Base-by-base conservation (phyloP, 495 filamentous ascomycete species). In the Achaetomiella virescens region DNA sequence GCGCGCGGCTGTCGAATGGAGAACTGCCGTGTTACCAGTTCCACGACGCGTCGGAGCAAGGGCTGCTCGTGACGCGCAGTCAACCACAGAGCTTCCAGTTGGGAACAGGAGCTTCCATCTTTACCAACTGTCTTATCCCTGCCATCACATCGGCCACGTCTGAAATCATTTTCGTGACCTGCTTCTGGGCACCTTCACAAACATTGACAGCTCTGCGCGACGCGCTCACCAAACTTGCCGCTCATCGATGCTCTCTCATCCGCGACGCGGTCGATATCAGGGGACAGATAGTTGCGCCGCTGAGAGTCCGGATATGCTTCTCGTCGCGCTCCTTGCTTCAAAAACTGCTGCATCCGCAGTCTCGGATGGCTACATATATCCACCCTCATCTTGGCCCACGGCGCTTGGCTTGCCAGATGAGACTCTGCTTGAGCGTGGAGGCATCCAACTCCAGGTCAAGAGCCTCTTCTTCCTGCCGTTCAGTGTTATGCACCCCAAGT, bases 401-500 rank as follows among this genome's bases (percentile, higher is more conserved):
- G 75, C 72, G 46, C 70, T 90, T 1, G 84, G 85, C 9, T 69
- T 90, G 9, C 87, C 87, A 0, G 44, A 66, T 0, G 66, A 71
- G 31, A 65, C 69, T 1, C 66, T 80, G 11, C 67, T 90, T 18
- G 61, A 69, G 24, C 69, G 66, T 4, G 62, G 54, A 6, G 81
- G 78, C 12, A 75, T 91, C 12, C 78, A 88, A 38, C 55, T 91
- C 27, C 64, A 73, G 3, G 78, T 88, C 42, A 88, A 87, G 70
- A 86, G 80, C 64, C 69, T 88, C 31, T 91, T 90, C 67, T 77
- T 88, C 50, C 70, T 80, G 4, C 87, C 87, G 3, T 84, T 91
- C 61, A 86, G 84, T 52, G 81, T 90, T 1, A 84, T 90, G 77
- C 87, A 90, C 61, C 82, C 85, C 2, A 91, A 91, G 63, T 89